Percentiles rank a stretch among this genome's conserved stretches.
Conservation (phyloP, 164 flowering plant genomes). For the Stephania japonica region DNA sequence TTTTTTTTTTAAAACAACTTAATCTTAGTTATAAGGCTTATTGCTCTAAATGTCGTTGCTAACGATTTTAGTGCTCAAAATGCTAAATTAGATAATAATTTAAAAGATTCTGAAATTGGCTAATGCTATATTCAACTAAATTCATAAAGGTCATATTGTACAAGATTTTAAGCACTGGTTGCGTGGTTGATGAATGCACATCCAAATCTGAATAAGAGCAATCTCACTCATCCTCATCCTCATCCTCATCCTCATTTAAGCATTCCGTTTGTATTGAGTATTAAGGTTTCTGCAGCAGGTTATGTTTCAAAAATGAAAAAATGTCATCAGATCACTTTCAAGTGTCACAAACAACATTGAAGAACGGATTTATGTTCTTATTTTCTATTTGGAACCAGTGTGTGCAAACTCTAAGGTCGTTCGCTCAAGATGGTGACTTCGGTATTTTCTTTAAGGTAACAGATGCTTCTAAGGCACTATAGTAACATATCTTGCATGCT, state of each 20-base stretch:
- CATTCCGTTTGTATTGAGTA: constrained; percentile 6
- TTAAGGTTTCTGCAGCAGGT: constrained; percentile 34
- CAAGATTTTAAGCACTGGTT: background rate
- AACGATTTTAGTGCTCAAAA: background rate
- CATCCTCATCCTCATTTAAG: background rate
- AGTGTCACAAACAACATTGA: constrained; percentile 38
- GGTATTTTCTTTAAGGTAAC: constrained; percentile 60
- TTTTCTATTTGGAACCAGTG: constrained; percentile 52
- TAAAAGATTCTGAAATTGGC: background rate
- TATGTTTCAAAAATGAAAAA: constrained; percentile 32
- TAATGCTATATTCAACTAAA: background rate
- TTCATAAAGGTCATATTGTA: background rate
- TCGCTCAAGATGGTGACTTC: constrained; percentile 74
- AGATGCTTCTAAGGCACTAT: background rate
- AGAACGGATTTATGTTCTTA: constrained; percentile 24
- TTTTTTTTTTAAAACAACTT: no score
- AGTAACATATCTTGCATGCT: background rate
- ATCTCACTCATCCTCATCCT: background rate
- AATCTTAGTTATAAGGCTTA: background rate
- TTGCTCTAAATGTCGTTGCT: background rate
- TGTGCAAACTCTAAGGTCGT: constrained; percentile 19
- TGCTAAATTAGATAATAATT: background rate
- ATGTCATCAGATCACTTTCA: constrained; percentile 48
- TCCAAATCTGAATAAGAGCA: background rate
- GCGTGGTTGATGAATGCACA: background rate